Evolutionary conservation across 345 rosid genomes (phyloP).

Genomic region (Aquilaria yunnanensis): DNA sequence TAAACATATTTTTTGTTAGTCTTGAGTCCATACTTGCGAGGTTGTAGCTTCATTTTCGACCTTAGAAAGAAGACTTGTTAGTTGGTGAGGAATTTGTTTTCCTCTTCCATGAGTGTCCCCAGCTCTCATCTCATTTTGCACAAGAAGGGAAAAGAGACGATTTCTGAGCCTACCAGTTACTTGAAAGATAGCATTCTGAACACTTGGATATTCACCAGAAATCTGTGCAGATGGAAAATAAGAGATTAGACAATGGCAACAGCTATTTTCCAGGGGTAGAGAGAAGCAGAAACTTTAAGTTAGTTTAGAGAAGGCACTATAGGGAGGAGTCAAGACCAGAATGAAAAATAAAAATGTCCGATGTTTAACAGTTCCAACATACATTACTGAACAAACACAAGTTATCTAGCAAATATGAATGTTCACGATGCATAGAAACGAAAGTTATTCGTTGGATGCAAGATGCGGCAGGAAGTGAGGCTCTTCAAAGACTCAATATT

Average conservation of each 20-base stretch:
- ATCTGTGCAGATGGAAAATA: constrained; percentile 27
- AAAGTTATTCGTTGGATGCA: no score
- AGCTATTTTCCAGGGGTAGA: constrained; percentile 7
- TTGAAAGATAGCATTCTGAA: constrained; percentile 34
- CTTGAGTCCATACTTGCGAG: constrained; percentile 8
- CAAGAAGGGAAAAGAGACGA: constrained; percentile 26
- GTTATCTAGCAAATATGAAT: no score
- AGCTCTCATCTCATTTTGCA: constrained; percentile 25
- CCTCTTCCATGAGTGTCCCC: constrained; percentile 17
- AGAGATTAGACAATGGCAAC: constrained; percentile 4
- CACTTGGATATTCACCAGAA: constrained; percentile 30
- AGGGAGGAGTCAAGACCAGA: background rate
- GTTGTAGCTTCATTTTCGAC: constrained; percentile 11
- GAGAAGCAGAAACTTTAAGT: background rate
- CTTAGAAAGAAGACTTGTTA: constrained; percentile 1
- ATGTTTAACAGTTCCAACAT: no score
- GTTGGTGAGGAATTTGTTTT: constrained; percentile 17
- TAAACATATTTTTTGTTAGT: constrained; percentile 1
- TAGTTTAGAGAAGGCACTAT: background rate
- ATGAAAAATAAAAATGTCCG: no score
- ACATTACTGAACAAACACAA: no score
- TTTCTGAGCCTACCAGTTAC: constrained; percentile 35
- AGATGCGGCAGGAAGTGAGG: no score
- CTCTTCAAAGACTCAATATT: no score
- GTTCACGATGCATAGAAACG: no score